Percentiles rank a stretch among this genome's conserved stretches.
phyloP scores from a whole-genome alignment of 352 stramenopile genomes.

The Globisporangium polare region DNA sequence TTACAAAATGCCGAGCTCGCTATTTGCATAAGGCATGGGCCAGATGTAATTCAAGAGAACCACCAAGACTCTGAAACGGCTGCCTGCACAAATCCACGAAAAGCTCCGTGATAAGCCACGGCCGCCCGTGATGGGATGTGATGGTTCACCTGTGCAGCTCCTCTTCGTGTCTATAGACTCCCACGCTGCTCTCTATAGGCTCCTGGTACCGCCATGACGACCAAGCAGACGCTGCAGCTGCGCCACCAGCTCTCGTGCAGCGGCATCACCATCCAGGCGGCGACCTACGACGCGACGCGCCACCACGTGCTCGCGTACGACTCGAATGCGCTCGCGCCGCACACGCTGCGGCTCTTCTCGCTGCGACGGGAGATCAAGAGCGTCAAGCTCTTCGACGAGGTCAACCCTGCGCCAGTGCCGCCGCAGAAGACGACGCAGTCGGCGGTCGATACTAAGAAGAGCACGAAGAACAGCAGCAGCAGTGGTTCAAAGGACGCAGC shows the following conservation, averaged over 20 bases:
- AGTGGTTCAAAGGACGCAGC: background rate
- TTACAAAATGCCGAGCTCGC: no score
- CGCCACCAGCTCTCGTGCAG: conserved; percentile 65
- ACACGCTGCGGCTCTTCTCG: conserved; percentile 66
- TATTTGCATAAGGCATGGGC: no score
- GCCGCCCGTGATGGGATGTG: background rate
- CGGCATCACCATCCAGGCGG: conserved; percentile 45
- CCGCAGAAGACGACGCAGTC: background rate
- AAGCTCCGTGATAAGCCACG: no score
- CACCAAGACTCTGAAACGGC: no score
- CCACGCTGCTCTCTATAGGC: background rate
- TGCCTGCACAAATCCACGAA: no score
- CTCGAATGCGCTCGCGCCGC: conserved; percentile 32
- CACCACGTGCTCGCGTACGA: conserved; percentile 74
- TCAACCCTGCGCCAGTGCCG: conserved; percentile 12
- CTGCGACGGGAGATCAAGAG: conserved; percentile 67
- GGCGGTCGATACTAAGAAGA: background rate
- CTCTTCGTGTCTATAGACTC: background rate
- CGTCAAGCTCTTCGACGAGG: conserved; percentile 38
- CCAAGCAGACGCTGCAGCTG: conserved; percentile 64
- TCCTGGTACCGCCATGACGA: conserved; percentile 12
- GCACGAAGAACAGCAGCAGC: conserved; percentile 12
- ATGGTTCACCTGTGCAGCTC: background rate
- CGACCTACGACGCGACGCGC: conserved; percentile 57
- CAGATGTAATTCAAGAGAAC: no score